These are phyloP conservation scores for Fusarium humuli DNA, from an alignment of 2,329 filamentous ascomycete species.

Conservation along the genomic window DNA sequence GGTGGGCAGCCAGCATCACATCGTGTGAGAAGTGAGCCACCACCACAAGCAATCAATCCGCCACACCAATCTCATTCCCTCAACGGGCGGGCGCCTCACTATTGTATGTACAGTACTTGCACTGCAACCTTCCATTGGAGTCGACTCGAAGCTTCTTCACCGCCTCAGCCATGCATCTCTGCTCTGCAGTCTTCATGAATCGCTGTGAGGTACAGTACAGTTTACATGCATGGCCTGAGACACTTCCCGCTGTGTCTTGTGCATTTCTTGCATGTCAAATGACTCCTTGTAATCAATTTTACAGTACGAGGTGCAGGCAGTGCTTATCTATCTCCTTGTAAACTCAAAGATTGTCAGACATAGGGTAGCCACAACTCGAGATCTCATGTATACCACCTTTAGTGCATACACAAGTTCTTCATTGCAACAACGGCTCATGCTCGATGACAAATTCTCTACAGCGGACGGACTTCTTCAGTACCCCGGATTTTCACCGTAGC, in stretches of 20 bases:
- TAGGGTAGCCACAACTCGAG: slow-evolving; percentile 25
- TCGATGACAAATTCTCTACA: slow-evolving; percentile 27
- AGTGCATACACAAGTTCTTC: not conserved
- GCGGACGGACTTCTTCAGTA: not conserved
- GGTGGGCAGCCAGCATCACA: slow-evolving; percentile 29
- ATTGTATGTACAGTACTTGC: not conserved
- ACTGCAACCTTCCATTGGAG: slow-evolving; percentile 8
- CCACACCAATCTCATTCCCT: slow-evolving; percentile 12
- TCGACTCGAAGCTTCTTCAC: slow-evolving; percentile 21
- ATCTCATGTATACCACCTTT: not conserved
- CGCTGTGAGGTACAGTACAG: slow-evolving; percentile 22
- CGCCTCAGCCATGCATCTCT: slow-evolving; percentile 35
- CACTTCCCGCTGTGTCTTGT: slow-evolving; percentile 28
- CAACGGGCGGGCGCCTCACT: not conserved
- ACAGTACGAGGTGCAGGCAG: slow-evolving; percentile 2
- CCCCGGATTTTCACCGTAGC: not conserved
- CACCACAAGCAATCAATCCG: slow-evolving; percentile 21
- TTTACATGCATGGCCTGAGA: slow-evolving; percentile 25
- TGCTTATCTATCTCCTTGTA: slow-evolving; percentile 18
- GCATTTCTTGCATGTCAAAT: slow-evolving; percentile 22
- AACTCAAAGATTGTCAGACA: slow-evolving; percentile 7
- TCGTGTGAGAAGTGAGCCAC: slow-evolving; percentile 27
- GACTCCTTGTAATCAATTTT: not conserved
- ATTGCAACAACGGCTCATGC: slow-evolving; percentile 12
- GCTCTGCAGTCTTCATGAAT: slow-evolving; percentile 20